Conservation (phyloP, 768 basidiomycete genomes). For the Phallus indusiatus region DNA sequence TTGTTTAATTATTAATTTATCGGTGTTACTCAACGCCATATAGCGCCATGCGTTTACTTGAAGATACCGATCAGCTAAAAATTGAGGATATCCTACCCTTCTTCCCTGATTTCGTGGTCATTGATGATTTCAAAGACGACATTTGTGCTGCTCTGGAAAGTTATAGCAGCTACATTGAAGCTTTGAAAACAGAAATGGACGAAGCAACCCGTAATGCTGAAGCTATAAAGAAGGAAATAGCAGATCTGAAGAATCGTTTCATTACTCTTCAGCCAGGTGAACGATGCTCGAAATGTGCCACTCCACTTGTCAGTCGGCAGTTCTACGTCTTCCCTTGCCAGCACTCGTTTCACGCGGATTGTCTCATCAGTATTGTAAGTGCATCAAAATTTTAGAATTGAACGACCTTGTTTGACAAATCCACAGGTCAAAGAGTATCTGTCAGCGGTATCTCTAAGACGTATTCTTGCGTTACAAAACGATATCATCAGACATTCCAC, state of each 20-base stretch:
- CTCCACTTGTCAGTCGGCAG: slow-evolving; percentile 72
- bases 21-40: background rate
- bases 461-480: slow-evolving; percentile 77
- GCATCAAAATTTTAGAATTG: background rate
- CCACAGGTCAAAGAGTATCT: slow-evolving; percentile 85
- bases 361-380: slow-evolving; percentile 86
- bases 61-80: slow-evolving; percentile 89
- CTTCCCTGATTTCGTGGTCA: slow-evolving; percentile 99
- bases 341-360: slow-evolving; percentile 96
- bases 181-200: slow-evolving; percentile 89
- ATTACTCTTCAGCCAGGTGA: slow-evolving; percentile 86
- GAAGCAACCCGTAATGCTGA: slow-evolving; percentile 89
- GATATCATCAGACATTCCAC: slow-evolving; percentile 59
- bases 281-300: slow-evolving; percentile 73
- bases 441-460: slow-evolving; percentile 69
- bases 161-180: slow-evolving; percentile 85
- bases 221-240: slow-evolving; percentile 87
- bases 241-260: slow-evolving; percentile 76
- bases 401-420: slow-evolving; percentile 1
- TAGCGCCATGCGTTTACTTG: slow-evolving; percentile 95
- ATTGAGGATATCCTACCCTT: slow-evolving; percentile 98
- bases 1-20: background rate
- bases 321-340: slow-evolving; percentile 99
- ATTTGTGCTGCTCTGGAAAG: slow-evolving; percentile 93
- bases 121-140: slow-evolving; percentile 99